Percentiles rank a stretch among this genome's conserved stretches.
These are phyloP conservation scores for Shiraia sp. DNA, from an alignment of 2,329 filamentous ascomycete genomes.

Conservation along the genomic window DNA sequence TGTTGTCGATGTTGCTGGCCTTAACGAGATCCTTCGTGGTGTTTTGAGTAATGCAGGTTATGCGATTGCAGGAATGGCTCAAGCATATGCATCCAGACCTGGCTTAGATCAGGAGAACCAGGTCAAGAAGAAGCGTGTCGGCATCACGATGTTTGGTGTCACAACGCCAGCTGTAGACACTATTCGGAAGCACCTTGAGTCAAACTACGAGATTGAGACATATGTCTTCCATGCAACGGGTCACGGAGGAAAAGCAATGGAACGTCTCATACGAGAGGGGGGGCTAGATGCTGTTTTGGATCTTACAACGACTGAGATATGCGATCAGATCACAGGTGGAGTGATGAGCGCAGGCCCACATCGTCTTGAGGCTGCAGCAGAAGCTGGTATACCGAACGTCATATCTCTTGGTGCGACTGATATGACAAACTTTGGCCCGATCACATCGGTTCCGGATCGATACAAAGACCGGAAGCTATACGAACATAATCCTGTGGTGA, in stretches of 20 bases:
- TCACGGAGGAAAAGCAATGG: slow-evolving; percentile 70
- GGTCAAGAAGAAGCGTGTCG: slow-evolving; percentile 55
- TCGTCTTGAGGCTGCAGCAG: slow-evolving; percentile 61
- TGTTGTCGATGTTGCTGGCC: slow-evolving; percentile 70
- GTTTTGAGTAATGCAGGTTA: slow-evolving; percentile 67
- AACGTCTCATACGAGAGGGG: slow-evolving; percentile 61
- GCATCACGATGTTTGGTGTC: slow-evolving; percentile 75
- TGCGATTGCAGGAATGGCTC: slow-evolving; percentile 63
- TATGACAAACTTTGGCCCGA: slow-evolving; percentile 64
- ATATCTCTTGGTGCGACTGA: slow-evolving; percentile 54
- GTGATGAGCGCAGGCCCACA: slow-evolving; percentile 62
- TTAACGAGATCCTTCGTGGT: slow-evolving; percentile 61
- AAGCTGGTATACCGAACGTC: slow-evolving; percentile 61
- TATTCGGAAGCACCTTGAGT: slow-evolving; percentile 55
- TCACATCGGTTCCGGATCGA: slow-evolving; percentile 58
- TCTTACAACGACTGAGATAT: slow-evolving; percentile 70
- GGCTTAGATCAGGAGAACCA: neutral
- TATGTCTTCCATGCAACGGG: slow-evolving; percentile 74
- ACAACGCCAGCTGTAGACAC: slow-evolving; percentile 67
- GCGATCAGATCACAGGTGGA: slow-evolving; percentile 66
- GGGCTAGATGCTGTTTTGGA: slow-evolving; percentile 69
- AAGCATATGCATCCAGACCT: slow-evolving; percentile 43
- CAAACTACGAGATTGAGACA: slow-evolving; percentile 53
- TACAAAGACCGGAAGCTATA: slow-evolving; percentile 59
- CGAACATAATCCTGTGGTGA: slow-evolving; percentile 69